These are phyloP conservation scores for Pneumocystis wakefieldiae DNA, from an alignment of 1,139 yeast species.

Conservation along the genomic window DNA sequence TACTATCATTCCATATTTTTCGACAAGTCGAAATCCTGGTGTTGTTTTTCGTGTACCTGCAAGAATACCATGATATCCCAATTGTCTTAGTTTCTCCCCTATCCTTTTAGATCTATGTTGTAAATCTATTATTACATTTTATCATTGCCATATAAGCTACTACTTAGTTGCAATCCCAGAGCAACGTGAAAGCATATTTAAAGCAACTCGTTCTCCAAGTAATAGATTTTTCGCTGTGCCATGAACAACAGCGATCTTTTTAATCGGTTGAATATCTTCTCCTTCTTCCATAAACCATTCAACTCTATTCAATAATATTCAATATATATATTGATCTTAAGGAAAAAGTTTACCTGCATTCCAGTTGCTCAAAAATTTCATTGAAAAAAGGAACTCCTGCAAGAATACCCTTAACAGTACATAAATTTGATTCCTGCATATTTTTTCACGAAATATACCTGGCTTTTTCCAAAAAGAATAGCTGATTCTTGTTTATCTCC, in stretches of 20 bases:
- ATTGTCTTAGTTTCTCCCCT: slow-evolving; percentile 43
- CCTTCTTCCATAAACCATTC: slow-evolving; percentile 71
- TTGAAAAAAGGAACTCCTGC: slow-evolving; percentile 83
- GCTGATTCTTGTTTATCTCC: slow-evolving; percentile 61
- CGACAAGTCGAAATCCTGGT: slow-evolving; percentile 76
- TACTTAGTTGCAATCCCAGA: slow-evolving; percentile 81
- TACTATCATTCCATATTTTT: slow-evolving; percentile 85
- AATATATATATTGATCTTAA: background rate
- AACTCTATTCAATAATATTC: slow-evolving; percentile 24
- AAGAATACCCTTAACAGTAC: slow-evolving; percentile 40
- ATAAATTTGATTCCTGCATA: background rate
- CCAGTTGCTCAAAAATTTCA: slow-evolving; percentile 56
- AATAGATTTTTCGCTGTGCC: slow-evolving; percentile 72
- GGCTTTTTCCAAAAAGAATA: slow-evolving; percentile 63
- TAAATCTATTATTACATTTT: background rate
- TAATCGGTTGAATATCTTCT: slow-evolving; percentile 35
- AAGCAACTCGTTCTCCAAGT: slow-evolving; percentile 73
- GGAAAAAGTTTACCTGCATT: slow-evolving; percentile 1
- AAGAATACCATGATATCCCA: slow-evolving; percentile 69
- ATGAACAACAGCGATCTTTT: slow-evolving; percentile 51
- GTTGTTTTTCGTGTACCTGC: slow-evolving; percentile 99
- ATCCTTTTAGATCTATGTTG: slow-evolving; percentile 35
- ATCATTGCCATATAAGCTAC: slow-evolving; percentile 7
- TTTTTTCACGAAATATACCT: slow-evolving; percentile 13
- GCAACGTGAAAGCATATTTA: slow-evolving; percentile 66